Evolutionary conservation across 225 moss, liverwort and hornwort species (phyloP).

Genomic region (Marchantia paleacea): DNA sequence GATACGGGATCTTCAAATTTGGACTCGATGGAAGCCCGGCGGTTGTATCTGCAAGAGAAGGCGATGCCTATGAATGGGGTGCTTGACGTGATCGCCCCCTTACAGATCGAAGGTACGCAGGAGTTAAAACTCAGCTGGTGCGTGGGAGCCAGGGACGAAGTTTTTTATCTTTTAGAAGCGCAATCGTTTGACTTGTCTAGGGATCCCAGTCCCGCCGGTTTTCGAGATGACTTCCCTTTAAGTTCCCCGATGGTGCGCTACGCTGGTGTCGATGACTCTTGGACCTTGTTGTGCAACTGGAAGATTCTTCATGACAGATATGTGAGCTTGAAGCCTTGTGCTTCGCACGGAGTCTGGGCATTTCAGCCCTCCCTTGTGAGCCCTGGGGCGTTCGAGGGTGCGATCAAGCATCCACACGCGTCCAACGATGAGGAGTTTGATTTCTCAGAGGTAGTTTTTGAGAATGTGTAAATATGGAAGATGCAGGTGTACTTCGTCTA

Average conservation of each 20-base stretch:
- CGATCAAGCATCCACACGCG: no score
- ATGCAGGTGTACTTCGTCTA: no score
- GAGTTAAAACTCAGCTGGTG: background rate
- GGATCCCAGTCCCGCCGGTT: background rate
- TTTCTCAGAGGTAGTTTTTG: no score
- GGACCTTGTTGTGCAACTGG: constrained; percentile 8
- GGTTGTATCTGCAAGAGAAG: background rate
- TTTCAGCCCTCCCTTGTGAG: background rate
- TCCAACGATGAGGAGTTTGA: no score
- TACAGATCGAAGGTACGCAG: background rate
- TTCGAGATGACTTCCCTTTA: background rate
- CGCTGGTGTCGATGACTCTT: background rate
- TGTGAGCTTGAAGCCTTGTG: background rate
- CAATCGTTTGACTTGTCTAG: background rate
- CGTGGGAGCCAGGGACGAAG: background rate
- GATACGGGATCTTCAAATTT: background rate
- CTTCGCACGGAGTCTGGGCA: background rate
- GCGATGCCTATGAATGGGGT: constrained; percentile 1
- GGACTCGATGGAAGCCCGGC: background rate
- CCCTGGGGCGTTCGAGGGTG: no score
- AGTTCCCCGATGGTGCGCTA: constrained; percentile 14
- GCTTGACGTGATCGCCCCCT: background rate
- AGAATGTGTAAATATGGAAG: no score
- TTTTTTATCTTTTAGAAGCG: background rate
- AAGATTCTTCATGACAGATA: background rate